Evolutionary conservation across 176 grass and related monocot species (phyloP).

Genomic region (Carex scoparia): DNA sequence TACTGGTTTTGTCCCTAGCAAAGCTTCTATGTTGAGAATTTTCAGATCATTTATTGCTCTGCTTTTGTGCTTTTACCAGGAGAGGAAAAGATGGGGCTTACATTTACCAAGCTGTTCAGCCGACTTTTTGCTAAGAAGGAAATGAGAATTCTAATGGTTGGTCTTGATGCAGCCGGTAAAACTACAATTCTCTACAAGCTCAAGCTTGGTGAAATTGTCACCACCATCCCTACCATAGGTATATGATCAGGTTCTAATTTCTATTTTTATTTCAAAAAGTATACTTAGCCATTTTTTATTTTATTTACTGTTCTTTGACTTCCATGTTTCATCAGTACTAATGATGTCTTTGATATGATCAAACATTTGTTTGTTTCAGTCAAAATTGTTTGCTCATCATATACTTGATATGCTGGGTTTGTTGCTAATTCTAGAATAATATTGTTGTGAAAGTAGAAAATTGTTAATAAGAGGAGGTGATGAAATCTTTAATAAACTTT

Average conservation of each 20-base stretch:
- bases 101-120: constrained; percentile 25
- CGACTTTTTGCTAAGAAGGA: constrained; percentile 23
- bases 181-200: constrained; percentile 31
- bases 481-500: not conserved
- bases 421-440: not conserved
- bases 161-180: constrained; percentile 27
- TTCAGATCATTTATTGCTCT: not conserved
- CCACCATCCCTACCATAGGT: constrained; percentile 27
- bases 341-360: not conserved
- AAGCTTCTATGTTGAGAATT: not conserved
- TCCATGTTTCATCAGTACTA: not conserved
- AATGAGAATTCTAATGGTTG: constrained; percentile 29
- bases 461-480: not conserved
- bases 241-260: not conserved
- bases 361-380: not conserved
- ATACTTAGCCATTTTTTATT: not conserved
- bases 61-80: constrained; percentile 5
- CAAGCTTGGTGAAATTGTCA: constrained; percentile 28
- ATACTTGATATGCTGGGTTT: not conserved
- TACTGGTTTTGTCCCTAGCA: not conserved
- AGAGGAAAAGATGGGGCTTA: constrained; percentile 24
- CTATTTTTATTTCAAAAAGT: not conserved
- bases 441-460: not conserved
- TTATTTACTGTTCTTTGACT: not conserved
- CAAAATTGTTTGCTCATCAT: not conserved